Evolutionary conservation across 169 alveolate genomes (phyloP), one percentile per base, ranked within the genome.

Genomic region (Cryptosporidium andersoni): DNA sequence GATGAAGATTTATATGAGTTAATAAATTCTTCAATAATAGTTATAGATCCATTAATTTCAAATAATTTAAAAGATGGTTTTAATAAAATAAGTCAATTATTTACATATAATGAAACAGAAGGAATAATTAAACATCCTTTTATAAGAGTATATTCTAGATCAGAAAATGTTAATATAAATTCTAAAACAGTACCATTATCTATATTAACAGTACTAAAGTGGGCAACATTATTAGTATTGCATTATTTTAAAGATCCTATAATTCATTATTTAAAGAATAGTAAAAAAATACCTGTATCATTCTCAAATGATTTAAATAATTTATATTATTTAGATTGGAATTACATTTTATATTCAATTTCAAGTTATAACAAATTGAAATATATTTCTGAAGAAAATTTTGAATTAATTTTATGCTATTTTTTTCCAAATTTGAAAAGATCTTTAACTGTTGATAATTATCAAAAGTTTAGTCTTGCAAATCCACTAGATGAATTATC

Each of bases 11-110:
- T 74, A 1, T 58, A 25, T 3, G 51, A 64, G 37, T 47, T 74
- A 14, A 14, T 74, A n/a, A 51, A 55, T 8, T 14, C 39, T 43
- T 58, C 67, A 37, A 43, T 55, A 12, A 8, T 74, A 9, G 37
- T 74, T n/a, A 68, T 45, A 43, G 85, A 74, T 34, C 85, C 85
- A 6, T 47, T 58, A 11, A 56, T 58, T 36, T 58, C 85, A 16
- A 62, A 58, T 3, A 37, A 52, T 6, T n/a, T 74, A 11, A 56
- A 37, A 39, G 51, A 39, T 36, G 60, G 66, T 14, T 74, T 74
- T 34, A 14, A 55, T 12, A 16, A 16, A 1, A 1, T 74, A 34
- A 74, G 68, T 6, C n/a, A 53, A 6, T 42, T 16, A 25, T 25
- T 60, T 1, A 60, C 25, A 34, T 1, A 60, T 34, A 34, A 34